Conservation (phyloP, 1,284 basidiomycete species). For the Cryptococcus sp. region DNA sequence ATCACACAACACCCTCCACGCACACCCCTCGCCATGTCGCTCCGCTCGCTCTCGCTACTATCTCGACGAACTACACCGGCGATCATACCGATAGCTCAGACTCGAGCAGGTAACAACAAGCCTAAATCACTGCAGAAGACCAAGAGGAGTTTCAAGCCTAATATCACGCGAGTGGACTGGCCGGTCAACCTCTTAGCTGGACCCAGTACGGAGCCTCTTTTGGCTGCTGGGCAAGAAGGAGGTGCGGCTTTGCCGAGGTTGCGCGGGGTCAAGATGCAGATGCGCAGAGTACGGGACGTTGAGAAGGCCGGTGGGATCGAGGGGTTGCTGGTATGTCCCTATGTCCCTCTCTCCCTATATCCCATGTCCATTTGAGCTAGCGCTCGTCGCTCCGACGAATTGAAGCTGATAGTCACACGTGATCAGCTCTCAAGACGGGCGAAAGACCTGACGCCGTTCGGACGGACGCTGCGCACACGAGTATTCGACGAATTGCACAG, state of each 20-base stretch:
- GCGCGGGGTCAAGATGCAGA: slow-evolving; percentile 43
- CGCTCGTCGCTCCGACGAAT: background rate
- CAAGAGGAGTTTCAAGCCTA: slow-evolving; percentile 84
- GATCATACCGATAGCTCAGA: slow-evolving; percentile 44
- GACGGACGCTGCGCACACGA: slow-evolving; percentile 41
- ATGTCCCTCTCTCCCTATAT: background rate
- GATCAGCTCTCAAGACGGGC: slow-evolving; percentile 44
- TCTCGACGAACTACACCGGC: slow-evolving; percentile 36
- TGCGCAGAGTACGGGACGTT: slow-evolving; percentile 41
- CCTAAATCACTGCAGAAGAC: slow-evolving; percentile 90
- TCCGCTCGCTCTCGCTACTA: slow-evolving; percentile 22
- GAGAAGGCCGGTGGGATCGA: slow-evolving; percentile 53
- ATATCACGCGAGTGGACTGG: slow-evolving; percentile 62
- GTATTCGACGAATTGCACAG: slow-evolving; percentile 45
- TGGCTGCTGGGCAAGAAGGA: slow-evolving; percentile 1
- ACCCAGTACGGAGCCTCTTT: background rate
- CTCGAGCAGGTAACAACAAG: slow-evolving; percentile 73
- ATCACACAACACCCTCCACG: slow-evolving; percentile 3
- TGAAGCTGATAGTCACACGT: background rate
- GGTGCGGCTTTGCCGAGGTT: slow-evolving; percentile 22
- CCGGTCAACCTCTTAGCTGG: slow-evolving; percentile 36
- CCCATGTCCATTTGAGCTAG: background rate
- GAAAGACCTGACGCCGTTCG: slow-evolving; percentile 45
- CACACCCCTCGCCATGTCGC: slow-evolving; percentile 5
- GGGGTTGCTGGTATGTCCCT: slow-evolving; percentile 47